A percentile compares a stretch with the other conserved stretches of the same genome.
These are phyloP conservation scores for Rachicladosporium sp. DNA, from an alignment of 2,329 filamentous ascomycete species.

Conservation along the genomic window DNA sequence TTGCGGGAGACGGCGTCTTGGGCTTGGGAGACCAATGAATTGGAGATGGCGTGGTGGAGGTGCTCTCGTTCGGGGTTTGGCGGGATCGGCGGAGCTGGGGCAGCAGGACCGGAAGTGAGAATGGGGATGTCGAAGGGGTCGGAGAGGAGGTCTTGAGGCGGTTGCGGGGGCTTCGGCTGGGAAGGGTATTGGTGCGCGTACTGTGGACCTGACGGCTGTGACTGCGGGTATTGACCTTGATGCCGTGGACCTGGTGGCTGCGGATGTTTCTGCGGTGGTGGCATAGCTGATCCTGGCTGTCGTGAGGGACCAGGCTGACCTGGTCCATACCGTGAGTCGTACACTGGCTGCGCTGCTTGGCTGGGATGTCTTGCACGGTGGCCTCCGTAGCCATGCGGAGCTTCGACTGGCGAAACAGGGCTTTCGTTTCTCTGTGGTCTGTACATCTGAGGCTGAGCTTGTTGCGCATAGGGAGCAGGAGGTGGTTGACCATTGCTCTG, in stretches of 20 bases:
- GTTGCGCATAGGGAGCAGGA: too few species aligned
- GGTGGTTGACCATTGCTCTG: too few species aligned
- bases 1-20: slow-evolving; percentile 60
- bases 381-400: slow-evolving; percentile 2
- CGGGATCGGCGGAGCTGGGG: slow-evolving; percentile 72
- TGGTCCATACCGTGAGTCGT: too few species aligned
- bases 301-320: too few species aligned
- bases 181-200: slow-evolving; percentile 16
- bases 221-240: slow-evolving; percentile 3
- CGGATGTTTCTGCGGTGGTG: too few species aligned
- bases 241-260: too few species aligned
- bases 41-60: slow-evolving; percentile 63
- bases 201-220: slow-evolving; percentile 5
- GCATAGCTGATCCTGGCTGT: too few species aligned
- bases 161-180: slow-evolving; percentile 20
- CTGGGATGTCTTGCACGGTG: slow-evolving; percentile 4
- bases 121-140: slow-evolving; percentile 50
- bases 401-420: slow-evolving; percentile 22
- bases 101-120: slow-evolving; percentile 28
- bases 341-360: neutral
- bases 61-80: slow-evolving; percentile 94
- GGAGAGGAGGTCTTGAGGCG: slow-evolving; percentile 46
- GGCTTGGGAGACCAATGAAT: slow-evolving; percentile 56
- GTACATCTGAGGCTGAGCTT: too few species aligned
- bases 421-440: slow-evolving; percentile 7